A percentile compares a stretch with the other conserved stretches of the same genome.
Conservation (phyloP, 2,329 filamentous ascomycete genomes). For the Curvularia hawaiiensis region DNA sequence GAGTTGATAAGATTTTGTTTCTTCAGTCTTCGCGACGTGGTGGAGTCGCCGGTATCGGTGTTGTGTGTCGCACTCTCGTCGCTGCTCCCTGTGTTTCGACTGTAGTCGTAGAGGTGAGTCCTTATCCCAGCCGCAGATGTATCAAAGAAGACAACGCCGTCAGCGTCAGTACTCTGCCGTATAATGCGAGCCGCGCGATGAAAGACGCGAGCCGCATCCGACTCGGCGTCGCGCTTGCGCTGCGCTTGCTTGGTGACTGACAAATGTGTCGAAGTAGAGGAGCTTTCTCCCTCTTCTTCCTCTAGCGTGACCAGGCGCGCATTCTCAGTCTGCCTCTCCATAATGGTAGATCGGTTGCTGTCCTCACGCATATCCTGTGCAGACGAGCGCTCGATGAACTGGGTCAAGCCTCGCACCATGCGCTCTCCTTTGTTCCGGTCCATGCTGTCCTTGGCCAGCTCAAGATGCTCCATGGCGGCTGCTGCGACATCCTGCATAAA, state of each 20-base stretch:
- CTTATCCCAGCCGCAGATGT: constrained; percentile 39
- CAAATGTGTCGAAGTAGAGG: constrained; percentile 7
- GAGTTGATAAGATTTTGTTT: constrained; percentile 14
- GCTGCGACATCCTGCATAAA: constrained; percentile 41
- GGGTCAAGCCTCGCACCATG: constrained; percentile 43
- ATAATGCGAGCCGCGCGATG: constrained; percentile 45
- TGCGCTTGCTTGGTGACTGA: constrained; percentile 23
- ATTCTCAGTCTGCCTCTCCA: constrained; percentile 44
- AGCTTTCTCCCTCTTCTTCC: constrained; percentile 23
- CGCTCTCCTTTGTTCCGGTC: constrained; percentile 35
- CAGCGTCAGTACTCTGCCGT: constrained; percentile 38
- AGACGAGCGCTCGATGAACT: constrained; percentile 41
- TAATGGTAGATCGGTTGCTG: constrained; percentile 27
- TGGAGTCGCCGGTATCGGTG: constrained; percentile 38
- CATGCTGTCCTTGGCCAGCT: constrained; percentile 35
- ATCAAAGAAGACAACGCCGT: constrained; percentile 46
- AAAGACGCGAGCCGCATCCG: constrained; percentile 37
- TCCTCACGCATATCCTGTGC: constrained; percentile 28
- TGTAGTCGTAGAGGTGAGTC: constrained; percentile 29
- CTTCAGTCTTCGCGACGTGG: constrained; percentile 25
- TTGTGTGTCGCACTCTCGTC: constrained; percentile 40
- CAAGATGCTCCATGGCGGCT: constrained; percentile 41
- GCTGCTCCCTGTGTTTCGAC: constrained; percentile 23
- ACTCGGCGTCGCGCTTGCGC: constrained; percentile 31
- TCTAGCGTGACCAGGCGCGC: constrained; percentile 36